Base-by-base conservation (phyloP, 192 early-diverging fungal genomes). In the Umbelopsis sp. region DNA sequence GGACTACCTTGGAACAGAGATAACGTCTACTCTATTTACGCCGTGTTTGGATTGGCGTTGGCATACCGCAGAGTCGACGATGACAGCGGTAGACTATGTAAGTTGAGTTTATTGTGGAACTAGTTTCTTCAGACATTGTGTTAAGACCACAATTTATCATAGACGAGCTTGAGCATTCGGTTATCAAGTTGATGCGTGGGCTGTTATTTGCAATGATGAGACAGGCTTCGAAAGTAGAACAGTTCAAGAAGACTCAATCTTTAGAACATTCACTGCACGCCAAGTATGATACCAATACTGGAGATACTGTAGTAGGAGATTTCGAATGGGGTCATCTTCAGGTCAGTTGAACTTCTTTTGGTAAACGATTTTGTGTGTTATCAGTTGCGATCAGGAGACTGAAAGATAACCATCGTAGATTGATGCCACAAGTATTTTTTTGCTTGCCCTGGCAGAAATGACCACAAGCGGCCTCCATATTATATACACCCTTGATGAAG, bases 1-100 rank as follows among this genome's bases (percentile, higher is more conserved):
- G 34, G 6, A 66, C 17, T 74, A 12, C 44, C 45, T 25, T 24
- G 38, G 24, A 45, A 45, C 71, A 91, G 91, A 70, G 94, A 95
- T 81, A 95, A 95, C 68, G 94, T 96, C 3, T 94, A 96, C 75
- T 94, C 94, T 10, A 96, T 96, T 72, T 84, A 90, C 71, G 87
- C 87, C 34, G 93, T 92, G 16, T 96, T 87, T 81, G 94, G 91
- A 66, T 82, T 96, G 14, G 92, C 93, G 3, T 81, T 94, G 11
- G 93, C 94, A 0, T 96, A 94, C 79, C 84, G 93, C 51, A 82
- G 94, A 32, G 82, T 96, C 44, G 93, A 96, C 76, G 94, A 96
- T 78, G 90, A 91, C 73, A 81, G 83, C 65, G 94, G 94, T 10
- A 81, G 91, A 67, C 89, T 88, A 44, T 96, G 91, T 94, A 87